These are phyloP conservation scores for Neonothopanus nambi DNA, from an alignment of 1,284 basidiomycete species.

Conservation along the genomic window DNA sequence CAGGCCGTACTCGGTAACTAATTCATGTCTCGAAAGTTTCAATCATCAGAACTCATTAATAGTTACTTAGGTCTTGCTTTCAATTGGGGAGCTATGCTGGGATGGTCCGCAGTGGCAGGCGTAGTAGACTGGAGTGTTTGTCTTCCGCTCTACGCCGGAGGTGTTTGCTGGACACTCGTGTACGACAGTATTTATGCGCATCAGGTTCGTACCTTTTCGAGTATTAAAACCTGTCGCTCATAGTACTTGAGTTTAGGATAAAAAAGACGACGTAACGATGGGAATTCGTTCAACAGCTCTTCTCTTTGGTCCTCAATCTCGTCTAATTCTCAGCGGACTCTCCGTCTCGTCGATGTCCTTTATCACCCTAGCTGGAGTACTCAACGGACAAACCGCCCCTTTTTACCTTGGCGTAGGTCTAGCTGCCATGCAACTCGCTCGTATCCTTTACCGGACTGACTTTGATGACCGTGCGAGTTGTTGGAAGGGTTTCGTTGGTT, in stretches of 20 bases:
- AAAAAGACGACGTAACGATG: slow-evolving; percentile 84
- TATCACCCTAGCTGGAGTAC: slow-evolving; percentile 76
- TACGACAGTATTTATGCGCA: slow-evolving; percentile 99
- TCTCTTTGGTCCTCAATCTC: slow-evolving; percentile 80
- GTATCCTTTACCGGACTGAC: slow-evolving; percentile 78
- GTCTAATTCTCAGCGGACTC: slow-evolving; percentile 76
- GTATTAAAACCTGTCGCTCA: slow-evolving; percentile 1
- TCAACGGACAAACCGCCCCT: slow-evolving; percentile 74
- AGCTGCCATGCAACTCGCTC: slow-evolving; percentile 78
- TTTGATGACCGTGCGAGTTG: slow-evolving; percentile 84
- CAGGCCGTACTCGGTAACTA: slow-evolving; percentile 88
- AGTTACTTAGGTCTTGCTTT: slow-evolving; percentile 81
- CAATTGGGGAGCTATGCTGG: slow-evolving; percentile 96
- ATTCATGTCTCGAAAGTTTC: neutral
- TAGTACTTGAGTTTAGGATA: slow-evolving; percentile 71
- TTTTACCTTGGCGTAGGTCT: slow-evolving; percentile 83
- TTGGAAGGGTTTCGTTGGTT: slow-evolving; percentile 89
- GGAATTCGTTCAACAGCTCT: slow-evolving; percentile 96
- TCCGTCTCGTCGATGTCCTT: slow-evolving; percentile 76
- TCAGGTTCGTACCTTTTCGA: slow-evolving; percentile 56
- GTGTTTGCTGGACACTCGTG: slow-evolving; percentile 91
- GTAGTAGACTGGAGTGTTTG: slow-evolving; percentile 82
- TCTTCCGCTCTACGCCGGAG: slow-evolving; percentile 88
- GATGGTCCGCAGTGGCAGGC: slow-evolving; percentile 94
- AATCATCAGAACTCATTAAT: neutral